Evolutionary conservation across 1,284 basidiomycete species (phyloP).

Genomic region (Trichosporon coremiiforme): DNA sequence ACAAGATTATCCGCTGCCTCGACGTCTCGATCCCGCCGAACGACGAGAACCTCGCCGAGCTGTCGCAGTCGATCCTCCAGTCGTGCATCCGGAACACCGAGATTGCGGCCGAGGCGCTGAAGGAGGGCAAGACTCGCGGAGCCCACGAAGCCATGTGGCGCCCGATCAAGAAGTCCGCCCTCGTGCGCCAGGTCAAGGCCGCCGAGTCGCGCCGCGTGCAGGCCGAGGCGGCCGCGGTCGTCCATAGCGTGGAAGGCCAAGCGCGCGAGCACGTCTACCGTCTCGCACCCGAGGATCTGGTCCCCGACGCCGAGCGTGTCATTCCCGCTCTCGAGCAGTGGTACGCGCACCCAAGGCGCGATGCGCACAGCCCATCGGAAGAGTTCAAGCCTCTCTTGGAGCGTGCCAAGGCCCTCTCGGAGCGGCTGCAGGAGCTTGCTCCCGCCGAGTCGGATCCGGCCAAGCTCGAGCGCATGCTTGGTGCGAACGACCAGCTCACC

Average conservation of each 20-base stretch:
- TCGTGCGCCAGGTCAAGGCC: conserved; percentile 57
- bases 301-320: conserved; percentile 62
- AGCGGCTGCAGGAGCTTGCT: conserved; percentile 65
- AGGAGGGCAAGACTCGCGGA: conserved; percentile 25
- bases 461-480: conserved; percentile 67
- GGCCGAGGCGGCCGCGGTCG: conserved; percentile 44
- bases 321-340: conserved; percentile 48
- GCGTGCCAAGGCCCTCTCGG: conserved; percentile 62
- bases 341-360: conserved; percentile 37
- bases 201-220: conserved; percentile 52
- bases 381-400: conserved; percentile 56
- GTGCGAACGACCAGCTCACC: conserved; percentile 71
- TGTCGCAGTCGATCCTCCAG: conserved; percentile 58
- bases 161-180: conserved; percentile 58
- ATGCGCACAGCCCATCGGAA: conserved; percentile 40
- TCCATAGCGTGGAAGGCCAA: conserved; percentile 46
- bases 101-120: conserved; percentile 51
- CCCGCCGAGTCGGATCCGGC: conserved; percentile 59
- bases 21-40: conserved; percentile 90
- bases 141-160: conserved; percentile 55
- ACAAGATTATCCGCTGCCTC: conserved; percentile 83
- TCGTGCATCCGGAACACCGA: conserved; percentile 90
- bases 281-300: conserved; percentile 62
- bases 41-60: conserved; percentile 77
- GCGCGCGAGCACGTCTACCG: conserved; percentile 54